Evolutionary conservation across 1,139 yeast species (phyloP).

Genomic region (Suhomyces terraborum): DNA sequence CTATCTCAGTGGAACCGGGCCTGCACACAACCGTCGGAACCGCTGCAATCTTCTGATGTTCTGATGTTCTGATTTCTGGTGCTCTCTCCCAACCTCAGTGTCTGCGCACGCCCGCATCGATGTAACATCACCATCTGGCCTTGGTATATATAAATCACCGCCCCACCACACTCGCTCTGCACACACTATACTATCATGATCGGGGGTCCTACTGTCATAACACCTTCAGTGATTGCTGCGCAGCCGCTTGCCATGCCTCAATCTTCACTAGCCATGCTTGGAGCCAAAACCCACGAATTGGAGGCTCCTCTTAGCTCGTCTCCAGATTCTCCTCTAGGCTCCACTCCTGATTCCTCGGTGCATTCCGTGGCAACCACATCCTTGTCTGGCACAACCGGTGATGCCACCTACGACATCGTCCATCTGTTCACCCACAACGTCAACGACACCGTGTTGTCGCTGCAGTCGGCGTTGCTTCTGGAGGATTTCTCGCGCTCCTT

Average conservation of each 20-base stretch:
- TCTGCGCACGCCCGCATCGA: conserved; percentile 6
- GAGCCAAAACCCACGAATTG: not conserved
- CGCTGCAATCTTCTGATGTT: too few relatives aligned
- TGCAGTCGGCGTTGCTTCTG: conserved; percentile 17
- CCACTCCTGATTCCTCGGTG: conserved; percentile 10
- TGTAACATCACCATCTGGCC: conserved; percentile 12
- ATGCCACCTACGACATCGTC: conserved; percentile 7
- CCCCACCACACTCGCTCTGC: conserved; percentile 1
- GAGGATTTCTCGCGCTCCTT: conserved; percentile 35
- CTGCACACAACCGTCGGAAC: not conserved
- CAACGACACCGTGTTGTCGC: conserved; percentile 16
- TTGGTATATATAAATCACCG: conserved; percentile 6
- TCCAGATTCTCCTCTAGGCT: conserved; percentile 11
- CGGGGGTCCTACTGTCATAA: conserved; percentile 8
- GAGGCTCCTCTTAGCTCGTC: conserved; percentile 7
- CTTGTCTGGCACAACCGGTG: conserved; percentile 6
- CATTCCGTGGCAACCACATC: conserved; percentile 6
- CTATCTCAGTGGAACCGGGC: not conserved
- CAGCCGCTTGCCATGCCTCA: conserved; percentile 6
- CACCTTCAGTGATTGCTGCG: conserved; percentile 1
- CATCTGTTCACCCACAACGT: conserved; percentile 16
- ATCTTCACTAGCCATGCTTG: not conserved
- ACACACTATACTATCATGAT: conserved; percentile 3
- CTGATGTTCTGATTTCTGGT: too few relatives aligned
- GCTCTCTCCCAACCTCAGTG: not conserved